Percentiles rank a stretch among this genome's conserved stretches.
These are phyloP conservation scores for Astrothelium subdiscretum DNA, from an alignment of 495 filamentous ascomycete genomes.

Conservation along the genomic window DNA sequence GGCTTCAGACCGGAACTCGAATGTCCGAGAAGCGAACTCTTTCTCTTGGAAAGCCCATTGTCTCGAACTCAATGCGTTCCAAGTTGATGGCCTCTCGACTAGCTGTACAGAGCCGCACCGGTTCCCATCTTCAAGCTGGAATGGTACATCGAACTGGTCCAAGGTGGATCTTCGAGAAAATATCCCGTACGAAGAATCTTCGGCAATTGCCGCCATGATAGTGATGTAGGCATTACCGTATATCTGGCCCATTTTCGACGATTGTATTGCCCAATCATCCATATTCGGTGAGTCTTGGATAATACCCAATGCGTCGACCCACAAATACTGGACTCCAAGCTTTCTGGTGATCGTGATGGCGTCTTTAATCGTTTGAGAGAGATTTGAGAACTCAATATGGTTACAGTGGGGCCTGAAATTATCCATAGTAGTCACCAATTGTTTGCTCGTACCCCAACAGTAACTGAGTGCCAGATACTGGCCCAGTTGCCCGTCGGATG, in stretches of 20 bases:
- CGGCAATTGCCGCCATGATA: background rate
- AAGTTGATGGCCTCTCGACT: background rate
- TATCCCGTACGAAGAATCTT: background rate
- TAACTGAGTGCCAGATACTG: slow-evolving; percentile 2
- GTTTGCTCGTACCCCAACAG: background rate
- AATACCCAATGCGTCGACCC: slow-evolving; percentile 6
- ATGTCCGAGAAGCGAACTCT: background rate
- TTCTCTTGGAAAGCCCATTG: background rate
- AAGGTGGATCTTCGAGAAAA: background rate
- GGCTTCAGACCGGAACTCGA: background rate
- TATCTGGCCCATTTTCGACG: slow-evolving; percentile 1
- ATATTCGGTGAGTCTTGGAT: background rate
- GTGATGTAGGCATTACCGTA: slow-evolving; percentile 3
- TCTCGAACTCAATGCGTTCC: background rate
- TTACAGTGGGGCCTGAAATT: background rate
- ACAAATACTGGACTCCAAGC: background rate
- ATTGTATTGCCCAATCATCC: background rate
- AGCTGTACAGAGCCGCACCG: background rate
- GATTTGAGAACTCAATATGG: background rate
- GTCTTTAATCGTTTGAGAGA: background rate
- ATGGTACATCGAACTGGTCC: background rate
- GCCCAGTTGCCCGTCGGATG: background rate
- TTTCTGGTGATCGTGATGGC: background rate
- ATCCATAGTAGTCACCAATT: background rate
- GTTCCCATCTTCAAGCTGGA: background rate